Evolutionary conservation across 441 rosid species (phyloP).

Genomic region (Gossypium schwendimanii): DNA sequence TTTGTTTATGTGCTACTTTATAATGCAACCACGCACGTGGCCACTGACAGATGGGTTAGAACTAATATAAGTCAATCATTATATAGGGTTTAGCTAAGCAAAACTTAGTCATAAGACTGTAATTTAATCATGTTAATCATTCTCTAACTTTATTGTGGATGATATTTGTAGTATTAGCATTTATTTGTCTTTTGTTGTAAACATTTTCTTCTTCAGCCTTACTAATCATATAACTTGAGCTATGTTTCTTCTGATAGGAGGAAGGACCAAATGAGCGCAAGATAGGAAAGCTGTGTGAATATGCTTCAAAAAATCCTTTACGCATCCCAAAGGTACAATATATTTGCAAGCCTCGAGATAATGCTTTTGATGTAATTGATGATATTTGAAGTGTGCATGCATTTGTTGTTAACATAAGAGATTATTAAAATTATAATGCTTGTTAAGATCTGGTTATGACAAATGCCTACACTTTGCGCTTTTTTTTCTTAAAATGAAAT

Average conservation of each 20-base stretch:
- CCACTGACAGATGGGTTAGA: neutral
- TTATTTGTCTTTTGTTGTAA: neutral
- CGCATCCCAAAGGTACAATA: constrained; percentile 81
- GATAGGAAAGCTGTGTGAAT: constrained; percentile 87
- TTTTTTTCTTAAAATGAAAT: neutral
- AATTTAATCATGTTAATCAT: neutral
- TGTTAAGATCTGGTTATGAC: neutral
- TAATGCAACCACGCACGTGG: neutral
- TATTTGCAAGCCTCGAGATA: constrained; percentile 9
- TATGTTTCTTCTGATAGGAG: constrained; percentile 42
- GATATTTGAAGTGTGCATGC: neutral
- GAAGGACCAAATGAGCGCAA: constrained; percentile 86
- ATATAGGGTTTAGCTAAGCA: neutral
- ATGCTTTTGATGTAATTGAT: neutral
- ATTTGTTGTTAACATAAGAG: constrained; percentile 1
- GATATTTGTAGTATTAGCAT: neutral
- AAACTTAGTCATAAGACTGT: neutral
- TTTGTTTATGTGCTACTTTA: neutral
- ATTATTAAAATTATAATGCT: neutral
- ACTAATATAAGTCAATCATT: neutral
- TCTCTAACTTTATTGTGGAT: neutral
- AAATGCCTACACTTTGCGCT: neutral
- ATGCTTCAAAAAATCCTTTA: constrained; percentile 78
- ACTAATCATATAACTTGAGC: constrained; percentile 5
- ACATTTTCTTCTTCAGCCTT: neutral